These are phyloP conservation scores for Coemansia sp. DNA, from an alignment of 192 early-diverging fungal species.

Conservation along the genomic window DNA sequence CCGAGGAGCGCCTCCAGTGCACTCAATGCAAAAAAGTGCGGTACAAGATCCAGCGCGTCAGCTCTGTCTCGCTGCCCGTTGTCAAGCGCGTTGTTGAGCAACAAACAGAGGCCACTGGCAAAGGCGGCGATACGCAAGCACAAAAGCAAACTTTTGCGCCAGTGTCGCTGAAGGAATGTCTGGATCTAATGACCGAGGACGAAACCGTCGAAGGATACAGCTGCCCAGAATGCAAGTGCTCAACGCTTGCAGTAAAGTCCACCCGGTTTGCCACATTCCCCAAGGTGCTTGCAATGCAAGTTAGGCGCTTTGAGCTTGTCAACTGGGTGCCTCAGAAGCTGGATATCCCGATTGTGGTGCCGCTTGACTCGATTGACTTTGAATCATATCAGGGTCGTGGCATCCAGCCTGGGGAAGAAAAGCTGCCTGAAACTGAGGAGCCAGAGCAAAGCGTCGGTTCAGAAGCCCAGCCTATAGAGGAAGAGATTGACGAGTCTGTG, in stretches of 20 bases:
- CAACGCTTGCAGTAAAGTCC: slow-evolving; percentile 63
- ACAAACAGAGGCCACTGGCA: not conserved
- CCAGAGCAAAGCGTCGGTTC: slow-evolving; percentile 6
- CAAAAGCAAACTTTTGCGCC: slow-evolving; percentile 13
- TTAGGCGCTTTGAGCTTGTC: slow-evolving; percentile 70
- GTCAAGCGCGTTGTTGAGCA: slow-evolving; percentile 57
- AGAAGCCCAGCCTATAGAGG: slow-evolving; percentile 29
- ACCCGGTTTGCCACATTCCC: slow-evolving; percentile 74
- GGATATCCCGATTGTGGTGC: slow-evolving; percentile 61
- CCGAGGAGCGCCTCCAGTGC: slow-evolving; percentile 88
- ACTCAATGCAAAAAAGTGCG: slow-evolving; percentile 78
- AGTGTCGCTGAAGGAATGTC: slow-evolving; percentile 65
- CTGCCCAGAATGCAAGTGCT: slow-evolving; percentile 63
- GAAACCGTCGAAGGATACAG: slow-evolving; percentile 62
- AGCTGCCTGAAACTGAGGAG: slow-evolving; percentile 70
- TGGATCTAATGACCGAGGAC: slow-evolving; percentile 58
- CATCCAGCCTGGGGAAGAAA: slow-evolving; percentile 65
- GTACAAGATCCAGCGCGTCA: slow-evolving; percentile 61
- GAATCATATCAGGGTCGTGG: slow-evolving; percentile 71
- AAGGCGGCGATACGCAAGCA: slow-evolving; percentile 41
- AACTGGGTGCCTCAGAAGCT: slow-evolving; percentile 78
- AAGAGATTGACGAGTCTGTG: slow-evolving; percentile 61
- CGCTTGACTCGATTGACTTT: slow-evolving; percentile 60
- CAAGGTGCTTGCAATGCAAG: slow-evolving; percentile 70
- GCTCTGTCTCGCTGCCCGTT: slow-evolving; percentile 65